A percentile compares a stretch with the other conserved stretches of the same genome.
Evolutionary conservation across 2,329 filamentous ascomycete species (phyloP).

Genomic region (Penicillium sp.): DNA sequence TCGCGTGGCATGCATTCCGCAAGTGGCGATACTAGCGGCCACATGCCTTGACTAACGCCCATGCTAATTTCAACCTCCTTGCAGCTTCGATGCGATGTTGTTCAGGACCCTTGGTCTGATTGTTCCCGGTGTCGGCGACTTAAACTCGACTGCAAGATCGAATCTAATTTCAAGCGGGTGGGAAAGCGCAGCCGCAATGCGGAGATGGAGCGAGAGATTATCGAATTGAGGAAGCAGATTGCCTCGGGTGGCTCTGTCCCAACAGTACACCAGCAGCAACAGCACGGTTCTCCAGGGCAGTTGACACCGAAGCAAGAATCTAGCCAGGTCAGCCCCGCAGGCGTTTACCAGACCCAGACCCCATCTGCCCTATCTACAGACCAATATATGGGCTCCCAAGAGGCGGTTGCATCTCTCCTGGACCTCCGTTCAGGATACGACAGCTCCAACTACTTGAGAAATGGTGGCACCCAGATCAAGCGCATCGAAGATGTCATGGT

Average conservation of each 20-base stretch:
- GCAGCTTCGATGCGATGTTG: slow-evolving; percentile 65
- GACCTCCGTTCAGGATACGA: slow-evolving; percentile 50
- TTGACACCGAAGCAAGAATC: slow-evolving; percentile 38
- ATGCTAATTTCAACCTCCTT: slow-evolving; percentile 9
- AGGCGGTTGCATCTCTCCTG: slow-evolving; percentile 51
- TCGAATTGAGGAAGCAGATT: slow-evolving; percentile 50
- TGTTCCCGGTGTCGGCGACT: slow-evolving; percentile 64
- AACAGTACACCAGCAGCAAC: slow-evolving; percentile 24
- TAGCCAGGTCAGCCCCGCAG: slow-evolving; percentile 33
- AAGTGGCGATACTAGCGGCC: not conserved
- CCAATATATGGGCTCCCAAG: slow-evolving; percentile 48
- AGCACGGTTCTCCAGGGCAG: slow-evolving; percentile 22
- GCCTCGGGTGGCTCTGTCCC: slow-evolving; percentile 31
- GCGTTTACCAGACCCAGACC: slow-evolving; percentile 35
- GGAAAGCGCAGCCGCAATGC: slow-evolving; percentile 66
- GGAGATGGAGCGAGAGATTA: slow-evolving; percentile 60
- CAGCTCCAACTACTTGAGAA: slow-evolving; percentile 45
- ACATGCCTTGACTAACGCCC: not conserved
- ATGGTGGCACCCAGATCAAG: slow-evolving; percentile 49
- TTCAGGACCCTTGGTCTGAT: slow-evolving; percentile 61
- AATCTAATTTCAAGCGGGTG: slow-evolving; percentile 66
- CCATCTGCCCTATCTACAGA: slow-evolving; percentile 39
- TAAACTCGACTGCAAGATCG: slow-evolving; percentile 63
- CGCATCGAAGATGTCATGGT: slow-evolving; percentile 53
- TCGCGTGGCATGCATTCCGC: slow-evolving; percentile 3